These are phyloP conservation scores for Penicillium maclennaniae DNA, from an alignment of 495 filamentous ascomycete genomes.

Conservation along the genomic window DNA sequence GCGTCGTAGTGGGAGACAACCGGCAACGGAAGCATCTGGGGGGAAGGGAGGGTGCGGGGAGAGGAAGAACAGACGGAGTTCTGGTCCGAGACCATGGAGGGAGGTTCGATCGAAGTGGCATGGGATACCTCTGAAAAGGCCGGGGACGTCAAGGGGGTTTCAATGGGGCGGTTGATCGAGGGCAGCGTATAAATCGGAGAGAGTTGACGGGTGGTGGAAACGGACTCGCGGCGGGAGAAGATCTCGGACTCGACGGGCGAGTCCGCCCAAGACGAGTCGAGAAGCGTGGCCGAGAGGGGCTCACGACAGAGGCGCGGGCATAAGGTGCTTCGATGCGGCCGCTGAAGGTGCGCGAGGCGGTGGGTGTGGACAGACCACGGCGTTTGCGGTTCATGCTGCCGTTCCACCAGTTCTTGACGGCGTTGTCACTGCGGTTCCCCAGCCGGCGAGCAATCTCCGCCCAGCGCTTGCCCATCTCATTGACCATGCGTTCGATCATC, in stretches of 20 bases:
- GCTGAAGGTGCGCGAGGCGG: slow-evolving; percentile 36
- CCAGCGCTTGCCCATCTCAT: slow-evolving; percentile 85
- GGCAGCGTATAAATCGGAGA: slow-evolving; percentile 45
- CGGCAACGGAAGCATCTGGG: slow-evolving; percentile 39
- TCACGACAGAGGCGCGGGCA: slow-evolving; percentile 33
- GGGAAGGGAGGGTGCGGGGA: slow-evolving; percentile 43
- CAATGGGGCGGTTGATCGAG: slow-evolving; percentile 47
- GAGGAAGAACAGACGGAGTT: slow-evolving; percentile 61
- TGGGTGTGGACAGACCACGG: slow-evolving; percentile 42
- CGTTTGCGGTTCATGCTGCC: slow-evolving; percentile 80
- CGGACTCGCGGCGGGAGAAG: slow-evolving; percentile 28
- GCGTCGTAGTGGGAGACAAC: slow-evolving; percentile 35
- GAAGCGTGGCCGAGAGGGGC: slow-evolving; percentile 34
- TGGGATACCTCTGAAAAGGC: slow-evolving; percentile 56
- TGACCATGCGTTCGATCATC: slow-evolving; percentile 76
- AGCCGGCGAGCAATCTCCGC: slow-evolving; percentile 88
- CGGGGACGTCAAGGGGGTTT: slow-evolving; percentile 69
- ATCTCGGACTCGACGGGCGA: slow-evolving; percentile 18
- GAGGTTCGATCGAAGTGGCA: slow-evolving; percentile 59
- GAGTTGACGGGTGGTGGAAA: slow-evolving; percentile 35
- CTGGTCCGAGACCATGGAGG: slow-evolving; percentile 68
- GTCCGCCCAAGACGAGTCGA: slow-evolving; percentile 35
- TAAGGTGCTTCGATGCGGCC: slow-evolving; percentile 44
- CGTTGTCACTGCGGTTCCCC: slow-evolving; percentile 90
- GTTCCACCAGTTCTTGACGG: slow-evolving; percentile 99